Percentiles rank a stretch among this genome's conserved stretches.
Evolutionary conservation across 371 early-diverging fungal genomes (phyloP).

Genomic region (Syncephalastrum racemosum): DNA sequence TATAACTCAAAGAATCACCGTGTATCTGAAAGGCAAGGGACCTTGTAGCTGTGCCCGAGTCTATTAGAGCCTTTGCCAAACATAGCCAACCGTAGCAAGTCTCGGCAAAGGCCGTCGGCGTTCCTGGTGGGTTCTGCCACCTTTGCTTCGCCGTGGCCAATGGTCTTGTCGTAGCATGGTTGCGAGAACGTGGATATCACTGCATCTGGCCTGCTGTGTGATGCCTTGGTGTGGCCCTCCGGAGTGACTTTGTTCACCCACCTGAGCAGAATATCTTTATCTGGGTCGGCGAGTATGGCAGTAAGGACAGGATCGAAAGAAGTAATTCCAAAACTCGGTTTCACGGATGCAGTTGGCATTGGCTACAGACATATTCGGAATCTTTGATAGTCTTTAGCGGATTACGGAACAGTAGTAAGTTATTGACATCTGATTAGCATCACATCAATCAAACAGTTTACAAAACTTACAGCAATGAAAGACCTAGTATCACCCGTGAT

Average conservation of each 20-base stretch:
- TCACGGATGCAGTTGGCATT: not conserved
- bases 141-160: conserved; percentile 14
- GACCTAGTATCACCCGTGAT: not conserved
- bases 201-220: conserved; percentile 6
- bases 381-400: not conserved
- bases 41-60: conserved; percentile 4
- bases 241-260: conserved; percentile 5
- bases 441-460: not conserved
- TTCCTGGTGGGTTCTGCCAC: conserved; percentile 7
- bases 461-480: conserved; percentile 5
- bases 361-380: not conserved
- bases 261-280: conserved; percentile 3
- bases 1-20: not conserved
- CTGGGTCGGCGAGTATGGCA: conserved; percentile 1
- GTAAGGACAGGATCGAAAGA: not conserved
- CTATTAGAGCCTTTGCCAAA: conserved; percentile 9
- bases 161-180: conserved; percentile 10
- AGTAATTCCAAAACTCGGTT: conserved; percentile 1
- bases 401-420: not conserved
- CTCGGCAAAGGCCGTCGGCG: conserved; percentile 3
- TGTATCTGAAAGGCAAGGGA: conserved; percentile 9
- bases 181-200: conserved; percentile 2
- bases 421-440: not conserved
- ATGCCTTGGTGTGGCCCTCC: conserved; percentile 1
- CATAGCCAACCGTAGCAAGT: conserved; percentile 5